These are phyloP conservation scores for Ophiocordyceps robertsii DNA, from an alignment of 2,329 filamentous ascomycete species.

Conservation along the genomic window DNA sequence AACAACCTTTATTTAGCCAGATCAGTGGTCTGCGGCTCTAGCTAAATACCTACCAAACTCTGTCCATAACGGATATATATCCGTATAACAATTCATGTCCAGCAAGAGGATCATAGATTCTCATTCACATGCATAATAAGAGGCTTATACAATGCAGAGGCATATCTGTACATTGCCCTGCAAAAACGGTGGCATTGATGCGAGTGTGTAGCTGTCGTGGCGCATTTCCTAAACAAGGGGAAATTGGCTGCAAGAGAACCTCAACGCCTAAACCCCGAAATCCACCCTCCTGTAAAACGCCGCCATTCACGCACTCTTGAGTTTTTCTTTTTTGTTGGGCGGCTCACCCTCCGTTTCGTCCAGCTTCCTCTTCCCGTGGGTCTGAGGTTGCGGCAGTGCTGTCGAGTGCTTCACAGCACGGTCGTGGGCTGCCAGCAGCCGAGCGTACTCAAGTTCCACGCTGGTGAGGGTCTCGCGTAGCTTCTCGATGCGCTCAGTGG, in stretches of 20 bases:
- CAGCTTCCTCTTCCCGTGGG: conserved; percentile 34
- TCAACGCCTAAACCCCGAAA: not conserved
- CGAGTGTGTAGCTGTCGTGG: no score
- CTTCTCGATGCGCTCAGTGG: conserved; percentile 55
- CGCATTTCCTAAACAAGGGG: no score
- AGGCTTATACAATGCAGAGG: no score
- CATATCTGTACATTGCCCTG: no score
- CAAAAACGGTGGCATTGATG: no score
- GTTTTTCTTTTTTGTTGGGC: conserved; percentile 31
- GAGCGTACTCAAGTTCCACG: conserved; percentile 62
- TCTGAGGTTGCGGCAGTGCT: conserved; percentile 1
- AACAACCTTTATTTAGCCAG: no score
- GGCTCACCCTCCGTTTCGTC: conserved; percentile 12
- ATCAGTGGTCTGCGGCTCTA: no score
- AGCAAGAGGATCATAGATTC: no score
- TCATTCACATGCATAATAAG: no score
- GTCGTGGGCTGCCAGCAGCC: conserved; percentile 39
- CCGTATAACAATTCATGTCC: no score
- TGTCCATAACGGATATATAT: no score
- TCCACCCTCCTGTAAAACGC: not conserved
- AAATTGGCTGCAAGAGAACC: not conserved
- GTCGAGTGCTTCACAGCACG: conserved; percentile 17
- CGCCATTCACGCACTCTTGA: conserved; percentile 17
- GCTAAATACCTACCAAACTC: no score
- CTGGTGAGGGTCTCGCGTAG: conserved; percentile 54